Percentiles rank a stretch among this genome's conserved stretches.
Conservation (phyloP, 108 stramenopile species). For the Cyclotella baltica region DNA sequence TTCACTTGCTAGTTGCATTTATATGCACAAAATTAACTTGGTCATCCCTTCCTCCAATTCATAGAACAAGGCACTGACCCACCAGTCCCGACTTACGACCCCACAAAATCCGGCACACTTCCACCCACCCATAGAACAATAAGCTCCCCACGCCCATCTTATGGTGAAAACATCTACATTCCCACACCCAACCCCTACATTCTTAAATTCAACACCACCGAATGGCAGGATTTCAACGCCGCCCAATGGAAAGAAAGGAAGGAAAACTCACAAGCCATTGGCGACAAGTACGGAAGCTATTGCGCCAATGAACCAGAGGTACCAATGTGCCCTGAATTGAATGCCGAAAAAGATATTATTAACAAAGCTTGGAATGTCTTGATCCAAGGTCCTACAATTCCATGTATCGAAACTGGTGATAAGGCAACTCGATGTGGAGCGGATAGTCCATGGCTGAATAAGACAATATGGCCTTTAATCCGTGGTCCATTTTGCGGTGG, state of each 20-base stretch:
- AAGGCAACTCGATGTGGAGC: slow-evolving; percentile 6
- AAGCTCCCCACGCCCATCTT: neutral
- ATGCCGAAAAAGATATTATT: neutral
- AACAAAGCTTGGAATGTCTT: neutral
- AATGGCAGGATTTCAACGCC: slow-evolving; percentile 5
- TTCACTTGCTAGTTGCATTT: too few relatives aligned
- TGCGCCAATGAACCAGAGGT: slow-evolving; percentile 13
- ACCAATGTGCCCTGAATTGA: slow-evolving; percentile 12
- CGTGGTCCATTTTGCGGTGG: slow-evolving; percentile 18
- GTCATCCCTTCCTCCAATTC: neutral
- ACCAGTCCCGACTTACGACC: slow-evolving; percentile 10
- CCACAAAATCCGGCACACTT: slow-evolving; percentile 2
- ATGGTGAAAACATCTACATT: neutral
- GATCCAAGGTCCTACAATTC: neutral
- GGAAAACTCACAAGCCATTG: slow-evolving; percentile 4
- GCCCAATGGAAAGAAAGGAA: slow-evolving; percentile 6
- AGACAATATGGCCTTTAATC: slow-evolving; percentile 22
- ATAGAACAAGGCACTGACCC: slow-evolving; percentile 6
- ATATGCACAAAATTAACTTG: too few relatives aligned
- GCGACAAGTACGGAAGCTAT: slow-evolving; percentile 14
- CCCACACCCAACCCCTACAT: slow-evolving; percentile 2
- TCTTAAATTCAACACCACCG: slow-evolving; percentile 19
- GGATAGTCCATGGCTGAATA: slow-evolving; percentile 18
- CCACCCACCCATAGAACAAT: too few relatives aligned
- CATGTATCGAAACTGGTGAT: slow-evolving; percentile 5